A percentile compares a stretch with the other conserved stretches of the same genome.
phyloP scores from a whole-genome alignment of 2,329 filamentous ascomycete genomes.

The Endocalyx cinctus region DNA sequence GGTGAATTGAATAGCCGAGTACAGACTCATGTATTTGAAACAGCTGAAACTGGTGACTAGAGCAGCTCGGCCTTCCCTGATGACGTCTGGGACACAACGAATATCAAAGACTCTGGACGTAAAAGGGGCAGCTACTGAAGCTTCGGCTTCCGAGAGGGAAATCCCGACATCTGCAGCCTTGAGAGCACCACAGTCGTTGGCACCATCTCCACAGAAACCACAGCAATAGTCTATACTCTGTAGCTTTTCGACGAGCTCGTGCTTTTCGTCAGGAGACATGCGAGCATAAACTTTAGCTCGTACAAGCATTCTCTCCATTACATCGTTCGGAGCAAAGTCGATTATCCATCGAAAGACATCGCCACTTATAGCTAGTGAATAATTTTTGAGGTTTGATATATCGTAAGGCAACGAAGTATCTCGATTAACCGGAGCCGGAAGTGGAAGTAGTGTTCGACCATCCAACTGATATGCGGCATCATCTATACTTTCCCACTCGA shows the following conservation, averaged over 20 bases:
- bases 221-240: slow-evolving; percentile 94
- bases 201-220: slow-evolving; percentile 95
- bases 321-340: slow-evolving; percentile 78
- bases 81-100: slow-evolving; percentile 87
- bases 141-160: slow-evolving; percentile 93
- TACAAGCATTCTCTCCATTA: slow-evolving; percentile 80
- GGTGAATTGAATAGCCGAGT: slow-evolving; percentile 98
- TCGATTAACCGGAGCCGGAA: slow-evolving; percentile 62
- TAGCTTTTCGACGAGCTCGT: slow-evolving; percentile 93
- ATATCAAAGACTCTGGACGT: slow-evolving; percentile 96
- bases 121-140: slow-evolving; percentile 96
- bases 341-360: slow-evolving; percentile 97
- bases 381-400: slow-evolving; percentile 75
- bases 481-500: slow-evolving; percentile 95
- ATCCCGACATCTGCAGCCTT: slow-evolving; percentile 98
- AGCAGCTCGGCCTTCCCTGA: slow-evolving; percentile 88
- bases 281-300: slow-evolving; percentile 90
- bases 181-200: slow-evolving; percentile 93
- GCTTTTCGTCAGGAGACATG: slow-evolving; percentile 98
- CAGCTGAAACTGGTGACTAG: slow-evolving; percentile 98
- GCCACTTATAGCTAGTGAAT: slow-evolving; percentile 82
- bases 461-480: slow-evolving; percentile 75
- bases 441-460: slow-evolving; percentile 70
- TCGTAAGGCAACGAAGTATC: slow-evolving; percentile 86
- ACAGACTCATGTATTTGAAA: slow-evolving; percentile 99